Evolutionary conservation across 345 rosid species (phyloP), one percentile per base, ranked within the genome.

Genomic region (Limnanthes douglasii): DNA sequence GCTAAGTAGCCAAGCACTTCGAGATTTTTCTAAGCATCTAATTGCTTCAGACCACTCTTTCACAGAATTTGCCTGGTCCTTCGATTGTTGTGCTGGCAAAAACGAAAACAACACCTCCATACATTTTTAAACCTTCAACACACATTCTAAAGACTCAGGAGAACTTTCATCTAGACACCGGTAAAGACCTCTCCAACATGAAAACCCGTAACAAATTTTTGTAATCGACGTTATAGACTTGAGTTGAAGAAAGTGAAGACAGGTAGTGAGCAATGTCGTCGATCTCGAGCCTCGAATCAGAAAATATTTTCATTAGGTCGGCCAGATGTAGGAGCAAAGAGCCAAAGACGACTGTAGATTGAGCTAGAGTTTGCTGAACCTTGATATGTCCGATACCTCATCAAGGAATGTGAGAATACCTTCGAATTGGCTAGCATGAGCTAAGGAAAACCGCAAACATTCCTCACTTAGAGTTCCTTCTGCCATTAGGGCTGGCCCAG

Each of bases 151-250:
- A 37, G 75, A 71, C 43, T 66, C 70, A 11, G 70, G 59, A 13
- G 76, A 65, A 48, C 68, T 60, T 57, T 70, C 86, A 41, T 71
- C 83, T 10, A 78, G 70, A 67, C 86, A 73, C 37, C 53, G 74
- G 41, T 22, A 45, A 34, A 83, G 69, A 50, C 97, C 95, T 38
- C 69, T 73, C 97, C 94, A 83, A 64, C 72, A 73, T 30, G 86
- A 65, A 47, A 47, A 74, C 52, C 31, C 75, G 64, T 45, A 86
- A 35, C 30, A 55, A 60, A 32, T 52, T 67, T 53, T 64, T 65
- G 66, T 61, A 64, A 43, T 67, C 61, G 22, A 43, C 51, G 55
- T 35, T 51, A 41, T 54, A 65, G 34, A 12, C 49, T 57, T 68
- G 64, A 34, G 55, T 46, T 34, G 75, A 61, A 29, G 61, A 46